Evolutionary conservation across 2,329 filamentous ascomycete species (phyloP).

Genomic region (Paecilomyces formosus): DNA sequence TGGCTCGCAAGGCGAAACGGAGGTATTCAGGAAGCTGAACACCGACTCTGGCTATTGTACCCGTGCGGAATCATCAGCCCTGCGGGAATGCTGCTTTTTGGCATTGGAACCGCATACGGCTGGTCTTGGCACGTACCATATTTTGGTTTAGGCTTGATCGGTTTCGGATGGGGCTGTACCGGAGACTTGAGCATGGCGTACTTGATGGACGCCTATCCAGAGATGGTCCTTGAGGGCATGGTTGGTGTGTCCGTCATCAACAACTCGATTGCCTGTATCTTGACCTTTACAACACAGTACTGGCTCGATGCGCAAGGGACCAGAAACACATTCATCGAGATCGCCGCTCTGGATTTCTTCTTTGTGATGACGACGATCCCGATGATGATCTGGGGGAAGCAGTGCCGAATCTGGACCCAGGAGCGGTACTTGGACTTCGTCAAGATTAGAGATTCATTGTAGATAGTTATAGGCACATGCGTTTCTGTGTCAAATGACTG

Average conservation of each 20-base stretch:
- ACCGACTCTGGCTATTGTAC: slow-evolving; percentile 46
- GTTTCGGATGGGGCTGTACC: slow-evolving; percentile 53
- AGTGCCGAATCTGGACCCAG: slow-evolving; percentile 41
- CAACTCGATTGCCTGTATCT: slow-evolving; percentile 48
- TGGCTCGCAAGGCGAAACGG: slow-evolving; percentile 49
- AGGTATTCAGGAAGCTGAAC: slow-evolving; percentile 50
- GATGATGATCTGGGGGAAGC: slow-evolving; percentile 50
- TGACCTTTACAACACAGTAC: slow-evolving; percentile 45
- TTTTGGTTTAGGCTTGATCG: slow-evolving; percentile 50
- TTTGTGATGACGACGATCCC: slow-evolving; percentile 46
- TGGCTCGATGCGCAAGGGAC: slow-evolving; percentile 44
- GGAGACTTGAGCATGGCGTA: slow-evolving; percentile 51
- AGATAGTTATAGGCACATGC: not conserved
- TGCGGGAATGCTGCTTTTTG: slow-evolving; percentile 46
- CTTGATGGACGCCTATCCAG: slow-evolving; percentile 49
- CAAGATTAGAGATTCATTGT: slow-evolving; percentile 37
- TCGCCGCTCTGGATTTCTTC: slow-evolving; percentile 45
- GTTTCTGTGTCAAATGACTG: not conserved
- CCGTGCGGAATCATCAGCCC: slow-evolving; percentile 46
- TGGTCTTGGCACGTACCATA: slow-evolving; percentile 50
- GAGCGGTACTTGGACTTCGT: slow-evolving; percentile 41
- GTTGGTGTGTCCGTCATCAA: slow-evolving; percentile 52
- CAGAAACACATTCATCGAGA: slow-evolving; percentile 44
- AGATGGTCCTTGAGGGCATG: slow-evolving; percentile 53
- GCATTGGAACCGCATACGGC: slow-evolving; percentile 43